These are phyloP conservation scores for Hordeum marinum DNA, from an alignment of 176 grass and related monocot species.

Conservation along the genomic window DNA sequence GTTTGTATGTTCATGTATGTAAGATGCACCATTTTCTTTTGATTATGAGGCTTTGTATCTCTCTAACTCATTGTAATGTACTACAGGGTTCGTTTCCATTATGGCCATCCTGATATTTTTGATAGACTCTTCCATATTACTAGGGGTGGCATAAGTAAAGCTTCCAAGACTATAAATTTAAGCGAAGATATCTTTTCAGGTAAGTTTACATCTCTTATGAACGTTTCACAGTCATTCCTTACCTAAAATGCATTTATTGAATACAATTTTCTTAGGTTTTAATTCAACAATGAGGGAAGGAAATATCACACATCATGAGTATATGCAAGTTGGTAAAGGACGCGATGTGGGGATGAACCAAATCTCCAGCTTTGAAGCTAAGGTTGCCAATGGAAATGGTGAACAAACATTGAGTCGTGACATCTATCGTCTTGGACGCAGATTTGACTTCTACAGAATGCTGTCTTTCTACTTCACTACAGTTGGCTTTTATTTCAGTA, in stretches of 20 bases:
- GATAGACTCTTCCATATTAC: slow-evolving; percentile 99
- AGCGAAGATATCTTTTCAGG: slow-evolving; percentile 99
- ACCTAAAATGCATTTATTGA: slow-evolving; percentile 15
- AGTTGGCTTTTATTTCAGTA: slow-evolving; percentile 92
- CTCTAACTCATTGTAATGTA: slow-evolving; percentile 9
- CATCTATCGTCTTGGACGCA: slow-evolving; percentile 82
- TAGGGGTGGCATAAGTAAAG: slow-evolving; percentile 96
- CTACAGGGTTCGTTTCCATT: slow-evolving; percentile 91
- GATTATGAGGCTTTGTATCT: background rate
- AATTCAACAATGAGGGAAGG: slow-evolving; percentile 93
- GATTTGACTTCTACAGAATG: slow-evolving; percentile 98
- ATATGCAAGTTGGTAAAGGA: slow-evolving; percentile 98
- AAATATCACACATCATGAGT: slow-evolving; percentile 91
- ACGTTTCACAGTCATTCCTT: background rate
- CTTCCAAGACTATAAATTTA: slow-evolving; percentile 94
- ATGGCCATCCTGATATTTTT: slow-evolving; percentile 98
- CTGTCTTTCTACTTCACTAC: slow-evolving; percentile 97
- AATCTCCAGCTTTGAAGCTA: slow-evolving; percentile 95
- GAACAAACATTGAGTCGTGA: slow-evolving; percentile 99
- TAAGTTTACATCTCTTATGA: slow-evolving; percentile 17
- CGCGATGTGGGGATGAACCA: slow-evolving; percentile 99
- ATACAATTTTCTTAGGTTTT: slow-evolving; percentile 57
- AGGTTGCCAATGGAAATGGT: slow-evolving; percentile 90
- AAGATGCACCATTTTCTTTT: slow-evolving; percentile 8
- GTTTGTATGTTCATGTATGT: background rate